phyloP scores from a whole-genome alignment of 768 basidiomycete species.

The Sistotremastrum niveocremeum region DNA sequence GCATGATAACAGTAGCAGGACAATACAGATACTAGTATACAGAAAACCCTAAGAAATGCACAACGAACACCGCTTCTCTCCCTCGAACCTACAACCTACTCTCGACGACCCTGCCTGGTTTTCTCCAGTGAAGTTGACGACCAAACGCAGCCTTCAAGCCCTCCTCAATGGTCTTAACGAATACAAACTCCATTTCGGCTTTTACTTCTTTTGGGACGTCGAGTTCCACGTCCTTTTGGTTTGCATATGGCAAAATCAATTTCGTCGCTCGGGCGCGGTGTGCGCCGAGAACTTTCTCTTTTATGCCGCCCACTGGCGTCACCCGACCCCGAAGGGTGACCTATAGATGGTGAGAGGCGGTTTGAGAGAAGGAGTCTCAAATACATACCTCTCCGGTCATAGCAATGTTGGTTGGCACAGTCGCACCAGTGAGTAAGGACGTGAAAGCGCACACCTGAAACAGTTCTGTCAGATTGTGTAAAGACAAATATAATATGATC shows the following conservation, averaged over 20 bases:
- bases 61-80: too few species aligned
- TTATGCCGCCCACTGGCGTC: constrained; percentile 80
- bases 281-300: constrained; percentile 83
- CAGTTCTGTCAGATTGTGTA: not conserved
- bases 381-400: constrained; percentile 77
- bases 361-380: not conserved
- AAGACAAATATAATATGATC: constrained; percentile 5
- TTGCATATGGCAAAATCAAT: constrained; percentile 74
- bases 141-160: constrained; percentile 79
- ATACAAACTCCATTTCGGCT: constrained; percentile 67
- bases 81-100: too few species aligned
- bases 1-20: too few species aligned
- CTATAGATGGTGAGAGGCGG: constrained; percentile 15
- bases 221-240: constrained; percentile 77
- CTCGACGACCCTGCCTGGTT: too few species aligned
- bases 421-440: constrained; percentile 66
- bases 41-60: too few species aligned
- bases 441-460: constrained; percentile 70
- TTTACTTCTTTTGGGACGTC: constrained; percentile 67
- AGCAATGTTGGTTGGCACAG: constrained; percentile 58
- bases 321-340: constrained; percentile 76
- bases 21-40: too few species aligned
- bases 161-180: constrained; percentile 67
- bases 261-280: constrained; percentile 76
- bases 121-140: constrained; percentile 1